Conservation (phyloP, 495 filamentous ascomycete species). For the Penicillium paradoxum region DNA sequence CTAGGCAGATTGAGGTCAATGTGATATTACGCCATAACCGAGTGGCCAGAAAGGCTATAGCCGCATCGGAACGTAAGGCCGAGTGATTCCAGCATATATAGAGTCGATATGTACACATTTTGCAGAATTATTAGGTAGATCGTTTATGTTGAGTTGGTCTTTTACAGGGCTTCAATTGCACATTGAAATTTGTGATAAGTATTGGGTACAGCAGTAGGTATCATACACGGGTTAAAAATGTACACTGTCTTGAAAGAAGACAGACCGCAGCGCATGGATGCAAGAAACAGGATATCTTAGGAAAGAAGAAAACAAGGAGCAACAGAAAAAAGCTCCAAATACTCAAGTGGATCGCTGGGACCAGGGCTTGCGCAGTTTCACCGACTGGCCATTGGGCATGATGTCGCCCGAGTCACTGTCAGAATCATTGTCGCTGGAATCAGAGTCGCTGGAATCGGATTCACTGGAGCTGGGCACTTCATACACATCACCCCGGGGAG, state of each 20-base stretch:
- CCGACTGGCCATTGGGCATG: constrained; percentile 8
- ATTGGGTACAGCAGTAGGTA: not conserved
- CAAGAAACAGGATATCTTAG: not conserved
- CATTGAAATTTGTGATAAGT: not conserved
- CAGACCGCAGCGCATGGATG: not conserved
- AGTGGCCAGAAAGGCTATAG: not conserved
- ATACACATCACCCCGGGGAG: not conserved
- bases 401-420: constrained; percentile 15
- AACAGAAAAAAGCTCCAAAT: not conserved
- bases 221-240: not conserved
- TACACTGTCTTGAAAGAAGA: not conserved
- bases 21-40: not conserved
- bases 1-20: not conserved
- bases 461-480: constrained; percentile 2
- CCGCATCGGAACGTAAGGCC: not conserved
- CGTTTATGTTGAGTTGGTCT: no score
- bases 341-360: not conserved
- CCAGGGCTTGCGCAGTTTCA: constrained; percentile 6
- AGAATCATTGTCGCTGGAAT: constrained; percentile 7
- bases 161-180: not conserved
- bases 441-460: not conserved
- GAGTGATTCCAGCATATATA: not conserved
- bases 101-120: not conserved
- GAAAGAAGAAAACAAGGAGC: not conserved
- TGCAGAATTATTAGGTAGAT: no score